Base-by-base conservation (phyloP, 164 flowering plant species). In the Saururus chinensis region DNA sequence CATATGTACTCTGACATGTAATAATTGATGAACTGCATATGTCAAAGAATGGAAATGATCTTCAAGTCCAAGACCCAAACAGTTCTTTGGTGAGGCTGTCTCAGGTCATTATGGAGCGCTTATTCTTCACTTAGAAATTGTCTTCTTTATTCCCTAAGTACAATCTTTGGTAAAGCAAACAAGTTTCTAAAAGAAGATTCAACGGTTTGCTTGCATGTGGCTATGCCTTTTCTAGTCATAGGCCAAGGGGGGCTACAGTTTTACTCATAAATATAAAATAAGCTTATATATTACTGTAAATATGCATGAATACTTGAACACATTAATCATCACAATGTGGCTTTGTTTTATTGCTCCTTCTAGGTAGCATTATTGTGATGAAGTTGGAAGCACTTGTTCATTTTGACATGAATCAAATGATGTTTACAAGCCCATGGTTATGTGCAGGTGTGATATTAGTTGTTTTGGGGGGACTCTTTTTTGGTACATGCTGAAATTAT, bases 311-410 rank as follows among this genome's bases (percentile, higher is more conserved):
- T 53, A 16, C 10, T 51, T 11, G 20, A 54, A 12, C 24, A 20
- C 20, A 45, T 9, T 12, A 17, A 2, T 45, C 13, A 8, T 45
- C 17, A 17, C 17, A 7, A n/a, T 17, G 4, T 30, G 6, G 17
- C 23, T 16, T 53, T 70, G 22, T 57, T 55, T 26, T 52, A 24
- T 61, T 40, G 51, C 45, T 45, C 40, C 45, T n/a, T n/a, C n/a
- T 52, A 93, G 99, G 88, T 20, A 83, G 95, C 72, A 79, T 93
- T 25, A 82, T 91, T 61, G 82, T 74, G 96, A 93, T 78, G 91
- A 82, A 70, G 54, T 41, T 71, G 83, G 84, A 10, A 60, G 71
- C 88, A 88, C 35, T 60, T 88, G 64, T 93, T 93, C 75, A 73
- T 93, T 60, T 93, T 23, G 97, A 93, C 70, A 77, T 73, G 74